A percentile compares a stretch with the other conserved stretches of the same genome.
These are phyloP conservation scores for Cyberlindnera maritima DNA, from an alignment of 805 yeast genomes.

Conservation along the genomic window DNA sequence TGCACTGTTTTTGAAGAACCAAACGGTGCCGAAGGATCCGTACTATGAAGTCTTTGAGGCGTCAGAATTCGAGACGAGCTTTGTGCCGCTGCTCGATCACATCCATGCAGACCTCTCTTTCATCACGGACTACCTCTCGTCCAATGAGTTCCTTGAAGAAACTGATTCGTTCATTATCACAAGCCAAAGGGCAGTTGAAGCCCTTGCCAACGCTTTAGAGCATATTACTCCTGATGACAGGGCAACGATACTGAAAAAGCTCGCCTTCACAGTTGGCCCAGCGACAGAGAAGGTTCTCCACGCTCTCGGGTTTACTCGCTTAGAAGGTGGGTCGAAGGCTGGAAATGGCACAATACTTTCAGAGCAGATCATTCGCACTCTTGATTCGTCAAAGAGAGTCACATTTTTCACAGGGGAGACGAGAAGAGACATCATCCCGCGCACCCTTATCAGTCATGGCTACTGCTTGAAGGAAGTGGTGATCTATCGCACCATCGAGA, in stretches of 20 bases:
- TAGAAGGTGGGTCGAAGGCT: slow-evolving; percentile 71
- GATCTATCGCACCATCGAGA: slow-evolving; percentile 63
- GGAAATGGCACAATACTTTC: slow-evolving; percentile 80
- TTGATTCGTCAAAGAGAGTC: slow-evolving; percentile 30
- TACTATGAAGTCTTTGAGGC: slow-evolving; percentile 46
- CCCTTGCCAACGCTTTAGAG: slow-evolving; percentile 47
- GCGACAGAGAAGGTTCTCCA: slow-evolving; percentile 65
- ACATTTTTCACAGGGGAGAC: slow-evolving; percentile 85
- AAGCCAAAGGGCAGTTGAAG: slow-evolving; percentile 89
- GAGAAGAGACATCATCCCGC: slow-evolving; percentile 79
- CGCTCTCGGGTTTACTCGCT: slow-evolving; percentile 60
- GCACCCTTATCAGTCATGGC: slow-evolving; percentile 42
- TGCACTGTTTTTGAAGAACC: slow-evolving; percentile 59
- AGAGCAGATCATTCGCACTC: slow-evolving; percentile 48
- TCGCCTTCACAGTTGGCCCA: slow-evolving; percentile 88
- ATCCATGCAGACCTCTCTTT: slow-evolving; percentile 46
- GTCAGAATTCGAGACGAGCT: slow-evolving; percentile 43
- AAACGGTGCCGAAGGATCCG: slow-evolving; percentile 65
- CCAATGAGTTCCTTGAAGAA: slow-evolving; percentile 37
- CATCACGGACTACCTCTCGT: slow-evolving; percentile 43
- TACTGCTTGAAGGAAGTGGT: slow-evolving; percentile 54
- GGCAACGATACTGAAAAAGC: slow-evolving; percentile 40
- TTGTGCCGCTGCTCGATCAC: slow-evolving; percentile 76
- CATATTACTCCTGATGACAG: slow-evolving; percentile 16
- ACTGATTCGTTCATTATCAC: slow-evolving; percentile 69